Conservation (phyloP, 495 filamentous ascomycete genomes). For the Xylaria sp. region DNA sequence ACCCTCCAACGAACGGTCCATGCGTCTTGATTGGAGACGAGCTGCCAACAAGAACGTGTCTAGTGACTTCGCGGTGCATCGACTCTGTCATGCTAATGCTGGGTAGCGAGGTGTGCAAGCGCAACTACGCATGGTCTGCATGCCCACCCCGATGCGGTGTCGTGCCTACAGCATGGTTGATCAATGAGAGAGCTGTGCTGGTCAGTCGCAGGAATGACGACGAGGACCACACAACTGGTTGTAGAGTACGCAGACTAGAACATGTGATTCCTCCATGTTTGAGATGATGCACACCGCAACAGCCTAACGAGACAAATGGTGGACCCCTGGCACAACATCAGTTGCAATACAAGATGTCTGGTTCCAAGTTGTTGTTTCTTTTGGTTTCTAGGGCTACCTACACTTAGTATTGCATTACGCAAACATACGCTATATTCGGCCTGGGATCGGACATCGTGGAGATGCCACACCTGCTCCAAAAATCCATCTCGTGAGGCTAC, state of each 20-base stretch:
- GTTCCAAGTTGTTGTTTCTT: neutral
- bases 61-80: neutral
- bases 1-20: constrained; percentile 3
- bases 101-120: constrained; percentile 4
- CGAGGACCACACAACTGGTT: neutral
- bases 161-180: neutral
- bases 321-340: neutral
- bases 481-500: neutral
- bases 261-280: constrained; percentile 3
- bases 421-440: neutral
- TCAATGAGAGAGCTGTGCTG: neutral
- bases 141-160: neutral
- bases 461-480: neutral
- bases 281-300: neutral
- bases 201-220: neutral
- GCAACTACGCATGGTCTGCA: neutral
- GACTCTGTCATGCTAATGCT: neutral
- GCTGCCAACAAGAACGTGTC: neutral
- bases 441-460: neutral
- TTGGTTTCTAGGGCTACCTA: neutral
- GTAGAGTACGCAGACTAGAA: no score
- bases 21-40: neutral
- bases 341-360: neutral
- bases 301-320: neutral
- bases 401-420: no score